phyloP scores from a whole-genome alignment of 2,329 filamentous ascomycete species.

The Nigrospora sphaerica region DNA sequence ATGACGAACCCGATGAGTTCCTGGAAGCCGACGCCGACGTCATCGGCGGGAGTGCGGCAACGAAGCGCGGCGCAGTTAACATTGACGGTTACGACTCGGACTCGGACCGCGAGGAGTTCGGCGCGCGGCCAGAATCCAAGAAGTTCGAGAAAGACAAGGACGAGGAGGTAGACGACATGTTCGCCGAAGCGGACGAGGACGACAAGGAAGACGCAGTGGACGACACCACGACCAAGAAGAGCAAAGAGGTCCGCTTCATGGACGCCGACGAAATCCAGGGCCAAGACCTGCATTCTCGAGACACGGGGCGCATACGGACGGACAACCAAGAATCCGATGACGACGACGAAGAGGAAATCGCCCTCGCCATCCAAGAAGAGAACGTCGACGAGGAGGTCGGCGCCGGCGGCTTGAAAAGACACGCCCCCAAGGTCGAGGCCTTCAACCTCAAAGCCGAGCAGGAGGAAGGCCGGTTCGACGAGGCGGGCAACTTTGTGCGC shows the following conservation, averaged over 20 bases:
- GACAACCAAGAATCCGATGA: constrained; percentile 46
- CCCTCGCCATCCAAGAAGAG: constrained; percentile 67
- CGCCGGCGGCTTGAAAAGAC: constrained; percentile 81
- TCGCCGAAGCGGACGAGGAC: constrained; percentile 62
- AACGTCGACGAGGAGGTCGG: constrained; percentile 85
- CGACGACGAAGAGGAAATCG: constrained; percentile 63
- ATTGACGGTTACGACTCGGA: constrained; percentile 96
- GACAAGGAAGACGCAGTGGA: constrained; percentile 45
- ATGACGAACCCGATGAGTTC: constrained; percentile 49
- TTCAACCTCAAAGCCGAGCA: constrained; percentile 91
- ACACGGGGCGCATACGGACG: constrained; percentile 63
- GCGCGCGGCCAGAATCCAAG: constrained; percentile 18
- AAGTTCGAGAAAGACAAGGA: constrained; percentile 30
- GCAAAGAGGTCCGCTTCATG: constrained; percentile 54
- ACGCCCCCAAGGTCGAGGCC: constrained; percentile 89
- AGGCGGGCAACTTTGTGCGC: constrained; percentile 82
- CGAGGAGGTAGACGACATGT: constrained; percentile 78
- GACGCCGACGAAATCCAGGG: constrained; percentile 65
- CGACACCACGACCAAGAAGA: constrained; percentile 48
- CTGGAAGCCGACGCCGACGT: constrained; percentile 92
- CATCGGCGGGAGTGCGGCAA: constrained; percentile 69
- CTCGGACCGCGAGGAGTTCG: constrained; percentile 68
- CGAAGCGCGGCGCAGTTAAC: constrained; percentile 90
- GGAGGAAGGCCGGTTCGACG: constrained; percentile 89
- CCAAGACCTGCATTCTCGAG: constrained; percentile 66